phyloP scores from a whole-genome alignment of 1,139 yeast species.

The Candida sp. region DNA sequence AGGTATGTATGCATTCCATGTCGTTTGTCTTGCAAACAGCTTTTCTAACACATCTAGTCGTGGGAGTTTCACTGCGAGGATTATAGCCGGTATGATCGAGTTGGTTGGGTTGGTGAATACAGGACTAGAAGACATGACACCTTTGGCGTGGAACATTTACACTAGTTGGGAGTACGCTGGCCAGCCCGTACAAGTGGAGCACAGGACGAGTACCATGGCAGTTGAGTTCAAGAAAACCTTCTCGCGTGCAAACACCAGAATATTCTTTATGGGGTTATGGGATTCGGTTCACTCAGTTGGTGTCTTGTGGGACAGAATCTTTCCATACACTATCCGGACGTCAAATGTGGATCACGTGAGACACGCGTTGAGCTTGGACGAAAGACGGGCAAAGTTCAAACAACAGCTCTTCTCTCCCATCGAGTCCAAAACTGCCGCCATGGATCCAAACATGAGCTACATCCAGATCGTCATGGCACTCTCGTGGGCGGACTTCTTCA shows the following conservation, averaged over 20 bases:
- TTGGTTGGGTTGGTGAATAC: conserved; percentile 56
- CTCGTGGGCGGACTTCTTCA: conserved; percentile 5
- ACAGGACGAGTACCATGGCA: conserved; percentile 43
- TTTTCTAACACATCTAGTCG: conserved; percentile 36
- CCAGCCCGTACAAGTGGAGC: conserved; percentile 51
- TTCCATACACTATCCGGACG: conserved; percentile 58
- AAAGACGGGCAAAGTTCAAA: conserved; percentile 63
- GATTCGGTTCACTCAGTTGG: conserved; percentile 74
- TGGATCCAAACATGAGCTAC: background rate
- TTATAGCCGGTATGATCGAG: conserved; percentile 66
- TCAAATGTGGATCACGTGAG: conserved; percentile 59
- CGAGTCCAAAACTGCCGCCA: background rate
- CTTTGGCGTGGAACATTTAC: conserved; percentile 65
- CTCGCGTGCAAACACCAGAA: conserved; percentile 43
- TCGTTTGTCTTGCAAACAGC: too few relatives aligned
- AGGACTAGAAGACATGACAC: conserved; percentile 58
- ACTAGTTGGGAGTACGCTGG: conserved; percentile 65
- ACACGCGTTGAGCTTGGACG: conserved; percentile 70
- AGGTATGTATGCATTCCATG: conserved; percentile 25
- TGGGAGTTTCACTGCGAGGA: conserved; percentile 68
- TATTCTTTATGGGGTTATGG: conserved; percentile 67
- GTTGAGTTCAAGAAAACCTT: conserved; percentile 57
- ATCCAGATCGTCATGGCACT: background rate
- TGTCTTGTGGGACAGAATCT: conserved; percentile 54
- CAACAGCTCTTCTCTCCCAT: conserved; percentile 55